A percentile compares a stretch with the other conserved stretches of the same genome.
Evolutionary conservation across 2,329 filamentous ascomycete genomes (phyloP).

Genomic region (Didymella segeticola): DNA sequence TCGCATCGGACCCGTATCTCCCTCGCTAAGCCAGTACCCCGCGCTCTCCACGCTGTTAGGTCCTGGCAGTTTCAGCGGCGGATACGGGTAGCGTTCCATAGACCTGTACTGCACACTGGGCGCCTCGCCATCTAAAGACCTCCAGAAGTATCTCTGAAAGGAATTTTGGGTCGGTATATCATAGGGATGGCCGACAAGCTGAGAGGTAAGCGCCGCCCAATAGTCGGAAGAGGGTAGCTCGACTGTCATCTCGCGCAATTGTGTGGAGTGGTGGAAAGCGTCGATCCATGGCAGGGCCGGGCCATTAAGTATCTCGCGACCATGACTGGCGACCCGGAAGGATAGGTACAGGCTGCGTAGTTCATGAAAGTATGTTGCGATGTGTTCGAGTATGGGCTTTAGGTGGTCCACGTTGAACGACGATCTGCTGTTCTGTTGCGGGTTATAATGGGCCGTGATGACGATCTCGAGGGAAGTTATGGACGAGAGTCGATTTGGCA

Average conservation of each 20-base stretch:
- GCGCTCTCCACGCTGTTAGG: neutral
- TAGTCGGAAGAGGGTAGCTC: neutral
- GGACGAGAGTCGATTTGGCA: constrained; percentile 7
- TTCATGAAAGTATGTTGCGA: neutral
- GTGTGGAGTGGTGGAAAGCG: neutral
- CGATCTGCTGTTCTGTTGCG: neutral
- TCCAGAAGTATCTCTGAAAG: neutral
- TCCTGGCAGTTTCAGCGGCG: neutral
- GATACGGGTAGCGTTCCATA: neutral
- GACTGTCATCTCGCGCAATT: neutral
- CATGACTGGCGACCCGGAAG: neutral
- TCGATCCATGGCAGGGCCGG: neutral
- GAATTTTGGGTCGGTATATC: neutral
- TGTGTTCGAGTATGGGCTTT: neutral
- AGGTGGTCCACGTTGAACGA: neutral
- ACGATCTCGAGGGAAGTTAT: neutral
- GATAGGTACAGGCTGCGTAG: neutral
- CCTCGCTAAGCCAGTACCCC: neutral
- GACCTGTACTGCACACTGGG: neutral
- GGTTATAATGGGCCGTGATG: neutral
- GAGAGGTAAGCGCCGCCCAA: neutral
- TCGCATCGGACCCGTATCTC: neutral
- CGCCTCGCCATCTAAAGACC: neutral
- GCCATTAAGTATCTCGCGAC: neutral
- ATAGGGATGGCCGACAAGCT: neutral